These are phyloP conservation scores for Tylopilus sp. DNA, from an alignment of 768 basidiomycete species.

Conservation along the genomic window DNA sequence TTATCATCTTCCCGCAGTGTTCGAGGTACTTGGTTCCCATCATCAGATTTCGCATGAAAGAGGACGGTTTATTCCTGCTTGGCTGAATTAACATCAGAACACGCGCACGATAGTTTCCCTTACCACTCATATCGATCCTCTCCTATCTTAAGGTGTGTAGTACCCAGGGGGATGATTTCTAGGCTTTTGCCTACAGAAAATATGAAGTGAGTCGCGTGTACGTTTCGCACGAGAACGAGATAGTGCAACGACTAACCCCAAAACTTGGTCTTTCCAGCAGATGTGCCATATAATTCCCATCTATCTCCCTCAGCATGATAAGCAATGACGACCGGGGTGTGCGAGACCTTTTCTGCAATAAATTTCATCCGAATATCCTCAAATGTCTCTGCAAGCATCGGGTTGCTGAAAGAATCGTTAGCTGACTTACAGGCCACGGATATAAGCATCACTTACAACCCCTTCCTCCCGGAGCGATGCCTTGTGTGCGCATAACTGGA, in stretches of 20 bases:
- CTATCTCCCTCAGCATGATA: conserved; percentile 78
- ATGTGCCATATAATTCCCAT: conserved; percentile 75
- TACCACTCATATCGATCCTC: conserved; percentile 72
- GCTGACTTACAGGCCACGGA: background rate
- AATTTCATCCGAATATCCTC: conserved; percentile 80
- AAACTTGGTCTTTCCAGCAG: conserved; percentile 84
- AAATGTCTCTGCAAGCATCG: conserved; percentile 86
- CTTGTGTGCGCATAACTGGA: conserved; percentile 81
- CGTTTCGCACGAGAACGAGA: conserved; percentile 5
- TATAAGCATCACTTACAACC: conserved; percentile 59
- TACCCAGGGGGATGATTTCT: conserved; percentile 81
- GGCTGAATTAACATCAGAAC: background rate
- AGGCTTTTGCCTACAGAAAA: conserved; percentile 70
- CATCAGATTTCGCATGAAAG: conserved; percentile 86
- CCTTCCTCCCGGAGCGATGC: conserved; percentile 79
- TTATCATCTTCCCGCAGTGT: conserved; percentile 75
- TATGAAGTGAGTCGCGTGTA: conserved; percentile 17
- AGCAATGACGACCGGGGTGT: conserved; percentile 80
- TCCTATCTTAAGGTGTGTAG: conserved; percentile 62
- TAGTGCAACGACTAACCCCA: conserved; percentile 59
- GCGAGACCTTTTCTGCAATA: conserved; percentile 83
- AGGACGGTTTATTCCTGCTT: conserved; percentile 78
- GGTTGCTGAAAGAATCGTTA: conserved; percentile 55
- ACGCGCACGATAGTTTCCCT: conserved; percentile 12
- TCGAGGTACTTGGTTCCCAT: conserved; percentile 90